Evolutionary conservation across 805 yeast genomes (phyloP).

Genomic region (Sungouiella blattae): DNA sequence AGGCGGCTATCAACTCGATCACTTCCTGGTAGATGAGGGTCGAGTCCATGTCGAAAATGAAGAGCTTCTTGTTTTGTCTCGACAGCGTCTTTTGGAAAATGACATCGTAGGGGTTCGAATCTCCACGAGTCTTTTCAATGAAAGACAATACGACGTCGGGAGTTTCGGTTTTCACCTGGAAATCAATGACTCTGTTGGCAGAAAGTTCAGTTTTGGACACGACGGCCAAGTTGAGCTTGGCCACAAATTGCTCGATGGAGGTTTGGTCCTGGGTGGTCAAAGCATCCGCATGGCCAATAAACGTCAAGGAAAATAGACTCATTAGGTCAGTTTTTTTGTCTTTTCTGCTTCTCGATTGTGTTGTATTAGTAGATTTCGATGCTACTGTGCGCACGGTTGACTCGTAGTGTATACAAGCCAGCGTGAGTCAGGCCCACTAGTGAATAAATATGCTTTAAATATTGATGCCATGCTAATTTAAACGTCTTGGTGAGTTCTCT

Average conservation of each 20-base stretch:
- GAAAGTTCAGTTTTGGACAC: constrained; percentile 13
- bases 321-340: no score
- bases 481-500: constrained; percentile 16
- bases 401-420: no score
- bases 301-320: constrained; percentile 11
- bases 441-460: no score
- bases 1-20: constrained; percentile 90
- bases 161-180: constrained; percentile 9
- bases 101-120: constrained; percentile 22
- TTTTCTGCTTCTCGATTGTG: no score
- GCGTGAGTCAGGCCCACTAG: no score
- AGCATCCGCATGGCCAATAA: constrained; percentile 13
- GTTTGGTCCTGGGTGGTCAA: constrained; percentile 8
- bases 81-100: constrained; percentile 24
- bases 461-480: no score
- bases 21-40: constrained; percentile 95
- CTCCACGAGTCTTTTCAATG: constrained; percentile 10
- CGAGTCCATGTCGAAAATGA: constrained; percentile 97
- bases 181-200: constrained; percentile 16
- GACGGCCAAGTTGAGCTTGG: constrained; percentile 8
- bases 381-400: no score
- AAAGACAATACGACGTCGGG: constrained; percentile 11
- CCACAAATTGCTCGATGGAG: constrained; percentile 9
- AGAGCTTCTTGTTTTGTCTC: constrained; percentile 47
- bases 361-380: no score